Conservation (phyloP, 2,329 filamentous ascomycete species). For the Pezicula neosporulosa region DNA sequence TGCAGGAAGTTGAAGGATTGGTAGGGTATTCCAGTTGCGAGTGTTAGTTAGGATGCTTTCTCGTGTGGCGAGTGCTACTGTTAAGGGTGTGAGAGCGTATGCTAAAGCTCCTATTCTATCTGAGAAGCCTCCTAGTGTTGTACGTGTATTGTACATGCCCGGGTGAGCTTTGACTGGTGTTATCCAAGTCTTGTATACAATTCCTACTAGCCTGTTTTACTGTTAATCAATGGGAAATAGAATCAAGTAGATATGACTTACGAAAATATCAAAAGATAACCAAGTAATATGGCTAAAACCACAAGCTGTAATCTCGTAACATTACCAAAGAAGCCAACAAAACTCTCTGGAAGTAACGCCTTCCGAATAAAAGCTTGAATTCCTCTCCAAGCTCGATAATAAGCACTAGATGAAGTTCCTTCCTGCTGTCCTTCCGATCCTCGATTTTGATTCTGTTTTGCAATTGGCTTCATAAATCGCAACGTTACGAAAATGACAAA, state of each 20-base stretch:
- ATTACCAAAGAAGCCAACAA: constrained; percentile 58
- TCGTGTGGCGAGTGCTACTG: constrained; percentile 62
- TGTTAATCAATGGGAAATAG: neutral
- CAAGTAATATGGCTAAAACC: constrained; percentile 52
- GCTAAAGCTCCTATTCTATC: constrained; percentile 69
- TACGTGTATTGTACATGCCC: constrained; percentile 59
- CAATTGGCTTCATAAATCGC: constrained; percentile 24
- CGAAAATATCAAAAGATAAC: constrained; percentile 64
- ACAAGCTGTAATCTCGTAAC: constrained; percentile 66
- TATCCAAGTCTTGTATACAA: constrained; percentile 65
- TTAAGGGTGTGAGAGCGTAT: constrained; percentile 70
- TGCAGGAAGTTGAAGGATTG: constrained; percentile 77
- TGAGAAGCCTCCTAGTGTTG: constrained; percentile 62
- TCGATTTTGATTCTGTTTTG: constrained; percentile 15
- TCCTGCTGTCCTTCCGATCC: constrained; percentile 22
- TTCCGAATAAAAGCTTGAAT: constrained; percentile 14
- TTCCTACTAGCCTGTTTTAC: constrained; percentile 50
- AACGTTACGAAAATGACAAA: constrained; percentile 37
- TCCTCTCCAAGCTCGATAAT: constrained; percentile 18
- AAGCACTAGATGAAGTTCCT: constrained; percentile 11
- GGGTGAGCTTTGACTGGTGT: constrained; percentile 57
- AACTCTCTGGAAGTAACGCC: constrained; percentile 58
- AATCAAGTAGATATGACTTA: constrained; percentile 29
- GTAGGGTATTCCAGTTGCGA: constrained; percentile 71
- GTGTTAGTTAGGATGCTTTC: constrained; percentile 69